Evolutionary conservation across 768 basidiomycete genomes (phyloP), one percentile per base, ranked within the genome.

Genomic region (Chiua virens): DNA sequence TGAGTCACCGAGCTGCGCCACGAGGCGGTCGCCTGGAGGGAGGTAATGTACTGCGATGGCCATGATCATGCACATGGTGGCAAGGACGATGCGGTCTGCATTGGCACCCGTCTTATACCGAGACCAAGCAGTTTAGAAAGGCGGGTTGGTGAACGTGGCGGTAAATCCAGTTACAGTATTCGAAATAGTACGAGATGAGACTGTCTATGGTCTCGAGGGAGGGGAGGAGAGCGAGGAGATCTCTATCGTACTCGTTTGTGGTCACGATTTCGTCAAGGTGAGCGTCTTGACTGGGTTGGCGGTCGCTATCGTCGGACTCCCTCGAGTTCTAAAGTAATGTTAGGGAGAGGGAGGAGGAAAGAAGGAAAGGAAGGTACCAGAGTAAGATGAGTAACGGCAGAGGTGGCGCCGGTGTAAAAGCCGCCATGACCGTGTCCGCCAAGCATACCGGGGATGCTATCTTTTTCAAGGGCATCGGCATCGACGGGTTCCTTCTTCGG

Each of bases 131-230:
- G n/a, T 74, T 68, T 11, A 71, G 69, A 63, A 92, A 88, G 14
- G 81, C 73, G 2, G 71, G 50, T 47, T 83, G 77, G 66, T 89
- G 85, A 52, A 92, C 79, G 63, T 89, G 85, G 36, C 87, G 83
- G 68, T 90, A 89, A 46, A 91, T 82, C 89, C 89, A 92, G 67
- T 87, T 90, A 77, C 88, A 89, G 63, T 87, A 88, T 58, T 89
- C 86, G 60, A 91, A 91, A 68, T 92, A 92, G 70, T 83, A 86
- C 42, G 71, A 70, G 62, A 92, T 76, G 46, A 92, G 81, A 17
- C 77, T 79, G 61, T 92, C 89, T 59, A 91, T 83, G 45, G 84
- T 73, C 41, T 85, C 79, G 47, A 86, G 68, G 18, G 79, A 71
- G 3, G 89, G 89, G 3, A 92, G 78, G 49, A 79, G 68, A 5